Conservation (phyloP, 2,329 filamentous ascomycete species). For the Teratosphaeriaceae sp. region DNA sequence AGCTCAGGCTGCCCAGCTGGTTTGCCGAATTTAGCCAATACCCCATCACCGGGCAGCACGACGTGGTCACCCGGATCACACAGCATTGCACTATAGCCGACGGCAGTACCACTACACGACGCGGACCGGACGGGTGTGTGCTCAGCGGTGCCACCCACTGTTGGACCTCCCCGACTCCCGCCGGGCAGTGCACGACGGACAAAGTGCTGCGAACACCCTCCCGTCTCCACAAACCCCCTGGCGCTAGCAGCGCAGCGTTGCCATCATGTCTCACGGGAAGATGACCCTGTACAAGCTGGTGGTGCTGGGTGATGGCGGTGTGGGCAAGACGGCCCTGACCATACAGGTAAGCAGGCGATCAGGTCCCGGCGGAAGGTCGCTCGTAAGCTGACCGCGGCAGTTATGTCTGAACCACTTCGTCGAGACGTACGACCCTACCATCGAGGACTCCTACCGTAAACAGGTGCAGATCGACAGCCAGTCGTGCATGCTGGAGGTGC, state of each 20-base stretch:
- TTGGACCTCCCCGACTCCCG: neutral
- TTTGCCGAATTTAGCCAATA: neutral
- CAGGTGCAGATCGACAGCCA: slow-evolving; percentile 82
- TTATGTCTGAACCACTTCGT: slow-evolving; percentile 97
- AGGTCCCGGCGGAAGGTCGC: neutral
- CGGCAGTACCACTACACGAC: neutral
- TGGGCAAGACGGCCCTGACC: slow-evolving; percentile 98
- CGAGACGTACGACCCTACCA: slow-evolving; percentile 72
- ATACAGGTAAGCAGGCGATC: slow-evolving; percentile 56
- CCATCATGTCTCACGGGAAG: slow-evolving; percentile 30
- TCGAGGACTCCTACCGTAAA: slow-evolving; percentile 63
- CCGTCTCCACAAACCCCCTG: neutral
- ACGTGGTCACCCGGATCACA: neutral
- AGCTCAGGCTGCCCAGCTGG: neutral
- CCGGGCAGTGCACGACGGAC: slow-evolving; percentile 1
- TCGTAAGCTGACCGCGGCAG: slow-evolving; percentile 47
- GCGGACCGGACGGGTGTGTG: neutral
- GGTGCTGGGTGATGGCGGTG: slow-evolving; percentile 94
- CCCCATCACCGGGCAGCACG: neutral
- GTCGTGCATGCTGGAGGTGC: slow-evolving; percentile 94
- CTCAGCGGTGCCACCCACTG: neutral
- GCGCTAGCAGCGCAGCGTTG: slow-evolving; percentile 6
- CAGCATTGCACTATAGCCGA: slow-evolving; percentile 1
- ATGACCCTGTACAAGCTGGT: slow-evolving; percentile 72
- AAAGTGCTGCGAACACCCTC: neutral